Conservation (phyloP, 176 grass and related monocot genomes). For the Eleusine coracana region DNA sequence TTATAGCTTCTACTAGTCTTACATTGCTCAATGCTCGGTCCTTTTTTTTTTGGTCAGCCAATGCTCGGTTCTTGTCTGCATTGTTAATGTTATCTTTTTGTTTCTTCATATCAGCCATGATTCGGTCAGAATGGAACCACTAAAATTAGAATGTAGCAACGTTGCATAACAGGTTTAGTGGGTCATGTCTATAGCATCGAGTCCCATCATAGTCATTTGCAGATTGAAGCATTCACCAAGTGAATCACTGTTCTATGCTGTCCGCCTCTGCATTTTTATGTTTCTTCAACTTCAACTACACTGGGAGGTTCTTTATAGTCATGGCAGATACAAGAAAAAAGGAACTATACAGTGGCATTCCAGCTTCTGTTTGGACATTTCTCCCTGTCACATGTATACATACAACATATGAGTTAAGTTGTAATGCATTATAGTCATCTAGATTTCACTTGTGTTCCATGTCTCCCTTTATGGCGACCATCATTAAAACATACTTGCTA, state of each 20-base stretch:
- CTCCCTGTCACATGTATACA: not conserved
- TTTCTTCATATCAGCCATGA: not conserved
- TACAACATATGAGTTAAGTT: not conserved
- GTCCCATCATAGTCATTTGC: not conserved
- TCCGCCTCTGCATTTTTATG: not conserved
- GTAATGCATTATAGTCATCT: not conserved
- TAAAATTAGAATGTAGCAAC: not conserved
- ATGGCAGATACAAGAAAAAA: not conserved
- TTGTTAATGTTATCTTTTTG: not conserved
- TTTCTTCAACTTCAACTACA: constrained; percentile 6
- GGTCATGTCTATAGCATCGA: constrained; percentile 4
- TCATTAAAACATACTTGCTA: not conserved
- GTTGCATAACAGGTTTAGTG: not conserved
- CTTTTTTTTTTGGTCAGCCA: too few relatives aligned
- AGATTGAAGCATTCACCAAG: not conserved
- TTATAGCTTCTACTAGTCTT: not conserved
- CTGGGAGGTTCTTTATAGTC: not conserved
- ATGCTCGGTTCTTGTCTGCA: not conserved
- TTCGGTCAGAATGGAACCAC: not conserved
- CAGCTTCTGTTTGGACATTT: not conserved
- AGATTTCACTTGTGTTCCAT: not conserved
- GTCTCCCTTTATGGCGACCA: not conserved
- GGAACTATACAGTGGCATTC: not conserved
- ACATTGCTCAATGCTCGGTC: not conserved
- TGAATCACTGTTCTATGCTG: not conserved